Conservation (phyloP, 257 asterid genomes). For the Marsdenia floribunda region DNA sequence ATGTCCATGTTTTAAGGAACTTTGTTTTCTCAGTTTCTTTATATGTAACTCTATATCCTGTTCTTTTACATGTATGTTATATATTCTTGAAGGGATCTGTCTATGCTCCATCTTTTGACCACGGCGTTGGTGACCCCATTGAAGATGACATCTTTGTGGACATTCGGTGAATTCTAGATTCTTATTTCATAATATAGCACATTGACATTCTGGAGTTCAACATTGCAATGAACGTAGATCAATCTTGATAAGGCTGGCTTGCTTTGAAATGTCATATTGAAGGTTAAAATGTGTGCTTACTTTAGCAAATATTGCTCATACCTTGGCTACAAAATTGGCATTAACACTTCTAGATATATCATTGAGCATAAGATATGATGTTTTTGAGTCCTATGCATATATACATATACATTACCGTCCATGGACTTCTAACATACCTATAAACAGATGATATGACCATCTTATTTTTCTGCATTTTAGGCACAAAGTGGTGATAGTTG, state of each 20-base stretch:
- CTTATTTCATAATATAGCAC: neutral
- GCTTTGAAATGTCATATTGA: neutral
- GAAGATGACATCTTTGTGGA: constrained; percentile 87
- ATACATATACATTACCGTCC: neutral
- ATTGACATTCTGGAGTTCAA: neutral
- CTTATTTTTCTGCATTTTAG: constrained; percentile 33
- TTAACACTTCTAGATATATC: neutral
- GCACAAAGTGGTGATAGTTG: constrained; percentile 90
- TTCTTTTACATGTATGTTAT: constrained; percentile 4
- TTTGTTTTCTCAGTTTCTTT: neutral
- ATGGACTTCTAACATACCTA: neutral
- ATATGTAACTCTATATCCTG: constrained; percentile 2
- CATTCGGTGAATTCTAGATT: constrained; percentile 57
- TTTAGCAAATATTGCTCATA: neutral
- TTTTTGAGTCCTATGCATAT: neutral
- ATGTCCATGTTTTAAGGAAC: neutral
- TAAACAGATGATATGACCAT: neutral
- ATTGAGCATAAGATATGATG: neutral
- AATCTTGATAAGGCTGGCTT: neutral
- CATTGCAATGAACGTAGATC: neutral
- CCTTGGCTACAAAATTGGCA: neutral
- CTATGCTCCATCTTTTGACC: constrained; percentile 86
- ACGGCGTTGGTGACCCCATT: constrained; percentile 92
- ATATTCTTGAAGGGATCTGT: constrained; percentile 62
- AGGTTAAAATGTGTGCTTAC: neutral